phyloP scores from a whole-genome alignment of 1,284 basidiomycete species.

The Pterulicium gracile region DNA sequence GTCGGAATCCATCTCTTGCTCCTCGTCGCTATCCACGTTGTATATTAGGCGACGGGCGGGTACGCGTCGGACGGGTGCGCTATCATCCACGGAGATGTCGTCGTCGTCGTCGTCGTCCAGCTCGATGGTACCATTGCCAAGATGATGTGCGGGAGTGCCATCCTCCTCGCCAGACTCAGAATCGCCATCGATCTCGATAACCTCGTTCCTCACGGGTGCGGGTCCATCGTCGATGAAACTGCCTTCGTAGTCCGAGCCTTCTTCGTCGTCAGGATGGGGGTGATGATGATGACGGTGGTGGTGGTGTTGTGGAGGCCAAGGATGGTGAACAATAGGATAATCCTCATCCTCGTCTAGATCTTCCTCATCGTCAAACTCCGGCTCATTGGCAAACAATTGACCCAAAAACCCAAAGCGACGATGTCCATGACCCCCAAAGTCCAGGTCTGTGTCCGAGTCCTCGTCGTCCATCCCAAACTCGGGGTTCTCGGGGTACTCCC shows the following conservation, averaged over 20 bases:
- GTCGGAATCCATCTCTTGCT: neutral
- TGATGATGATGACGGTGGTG: conserved; percentile 7
- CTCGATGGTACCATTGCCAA: neutral
- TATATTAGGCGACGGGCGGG: conserved; percentile 2
- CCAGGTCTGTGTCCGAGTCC: conserved; percentile 9
- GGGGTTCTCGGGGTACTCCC: conserved; percentile 43
- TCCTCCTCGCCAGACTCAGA: neutral
- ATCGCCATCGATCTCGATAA: conserved; percentile 6
- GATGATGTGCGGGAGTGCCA: neutral
- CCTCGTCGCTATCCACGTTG: conserved; percentile 12
- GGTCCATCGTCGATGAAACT: conserved; percentile 40
- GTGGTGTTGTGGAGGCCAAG: conserved; percentile 1
- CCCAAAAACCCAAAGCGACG: no score
- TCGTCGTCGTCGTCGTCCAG: neutral
- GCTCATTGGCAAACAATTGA: neutral
- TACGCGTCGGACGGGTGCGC: neutral
- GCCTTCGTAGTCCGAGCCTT: conserved; percentile 30
- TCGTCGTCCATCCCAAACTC: conserved; percentile 10
- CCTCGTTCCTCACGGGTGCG: conserved; percentile 5
- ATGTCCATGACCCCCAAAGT: conserved; percentile 5
- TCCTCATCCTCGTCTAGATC: conserved; percentile 23
- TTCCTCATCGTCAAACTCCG: conserved; percentile 17
- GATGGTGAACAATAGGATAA: neutral
- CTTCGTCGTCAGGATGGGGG: conserved; percentile 21
- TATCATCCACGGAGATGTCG: neutral